Conservation (phyloP, 2,329 filamentous ascomycete species). For the Podosphaera fusca region DNA sequence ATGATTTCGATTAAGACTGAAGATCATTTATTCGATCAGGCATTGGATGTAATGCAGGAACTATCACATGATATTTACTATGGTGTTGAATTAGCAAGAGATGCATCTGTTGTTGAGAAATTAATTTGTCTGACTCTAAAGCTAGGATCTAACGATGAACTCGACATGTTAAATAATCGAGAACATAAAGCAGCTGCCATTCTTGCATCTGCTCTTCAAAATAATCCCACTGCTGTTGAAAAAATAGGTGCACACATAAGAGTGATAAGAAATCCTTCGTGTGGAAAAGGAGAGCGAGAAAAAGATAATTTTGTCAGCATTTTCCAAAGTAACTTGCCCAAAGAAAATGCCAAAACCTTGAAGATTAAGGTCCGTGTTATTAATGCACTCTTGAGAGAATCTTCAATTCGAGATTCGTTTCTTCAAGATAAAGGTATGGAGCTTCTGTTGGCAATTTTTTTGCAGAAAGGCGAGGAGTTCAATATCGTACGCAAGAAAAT, state of each 20-base stretch:
- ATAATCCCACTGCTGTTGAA: constrained; percentile 37
- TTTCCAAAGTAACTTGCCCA: constrained; percentile 6
- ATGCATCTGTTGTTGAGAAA: constrained; percentile 27
- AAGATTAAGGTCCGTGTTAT: constrained; percentile 24
- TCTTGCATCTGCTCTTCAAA: constrained; percentile 34
- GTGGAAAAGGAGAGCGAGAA: constrained; percentile 4
- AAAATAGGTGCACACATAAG: constrained; percentile 27
- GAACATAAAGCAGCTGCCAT: constrained; percentile 28
- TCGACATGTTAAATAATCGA: constrained; percentile 6
- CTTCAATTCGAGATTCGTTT: constrained; percentile 30
- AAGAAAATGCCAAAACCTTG: constrained; percentile 12
- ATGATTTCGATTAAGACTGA: constrained; percentile 27
- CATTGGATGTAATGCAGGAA: constrained; percentile 34
- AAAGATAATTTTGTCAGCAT: constrained; percentile 10
- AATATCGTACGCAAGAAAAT: constrained; percentile 28
- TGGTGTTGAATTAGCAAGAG: constrained; percentile 36
- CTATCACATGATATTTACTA: constrained; percentile 48
- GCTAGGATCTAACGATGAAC: constrained; percentile 7
- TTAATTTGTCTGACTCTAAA: constrained; percentile 30
- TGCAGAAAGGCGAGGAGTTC: constrained; percentile 24
- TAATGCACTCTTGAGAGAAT: constrained; percentile 31
- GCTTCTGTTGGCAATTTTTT: constrained; percentile 28
- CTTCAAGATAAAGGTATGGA: constrained; percentile 29
- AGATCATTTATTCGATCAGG: constrained; percentile 10
- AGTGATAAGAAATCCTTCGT: constrained; percentile 11